Conservation (phyloP, 208 protist genomes). For the Trypanosoma lewisi region DNA sequence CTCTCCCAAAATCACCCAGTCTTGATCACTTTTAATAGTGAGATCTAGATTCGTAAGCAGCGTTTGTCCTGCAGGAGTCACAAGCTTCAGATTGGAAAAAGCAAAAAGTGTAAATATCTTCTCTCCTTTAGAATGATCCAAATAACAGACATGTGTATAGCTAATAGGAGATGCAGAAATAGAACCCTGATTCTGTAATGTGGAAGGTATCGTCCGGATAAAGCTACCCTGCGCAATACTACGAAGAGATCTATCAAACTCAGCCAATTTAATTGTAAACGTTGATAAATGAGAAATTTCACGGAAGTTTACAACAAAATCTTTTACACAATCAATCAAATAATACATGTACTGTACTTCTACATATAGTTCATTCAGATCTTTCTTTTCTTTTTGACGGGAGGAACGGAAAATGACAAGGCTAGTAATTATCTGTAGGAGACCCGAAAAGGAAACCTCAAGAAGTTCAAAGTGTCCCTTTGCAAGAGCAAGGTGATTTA, state of each 20-base stretch:
- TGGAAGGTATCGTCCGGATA: constrained; percentile 27
- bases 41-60: constrained; percentile 63
- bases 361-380: constrained; percentile 64
- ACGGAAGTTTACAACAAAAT: constrained; percentile 86
- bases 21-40: constrained; percentile 52
- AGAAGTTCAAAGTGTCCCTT: constrained; percentile 74
- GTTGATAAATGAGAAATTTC: constrained; percentile 82
- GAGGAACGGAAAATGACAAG: constrained; percentile 49
- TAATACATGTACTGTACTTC: constrained; percentile 80
- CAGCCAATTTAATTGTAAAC: constrained; percentile 70
- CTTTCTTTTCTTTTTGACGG: constrained; percentile 19
- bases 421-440: constrained; percentile 57
- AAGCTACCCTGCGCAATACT: constrained; percentile 72
- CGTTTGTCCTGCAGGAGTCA: constrained; percentile 56
- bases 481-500: constrained; percentile 80
- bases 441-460: constrained; percentile 61
- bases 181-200: neutral
- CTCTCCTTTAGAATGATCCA: constrained; percentile 17
- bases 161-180: constrained; percentile 20
- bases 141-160: constrained; percentile 34
- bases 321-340: constrained; percentile 77
- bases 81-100: constrained; percentile 61
- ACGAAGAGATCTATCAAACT: constrained; percentile 76
- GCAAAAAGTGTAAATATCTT: constrained; percentile 26
- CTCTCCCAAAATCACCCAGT: constrained; percentile 82